Evolutionary conservation across 805 yeast genomes (phyloP).

Genomic region (Schizosaccharomyces osmophilus): DNA sequence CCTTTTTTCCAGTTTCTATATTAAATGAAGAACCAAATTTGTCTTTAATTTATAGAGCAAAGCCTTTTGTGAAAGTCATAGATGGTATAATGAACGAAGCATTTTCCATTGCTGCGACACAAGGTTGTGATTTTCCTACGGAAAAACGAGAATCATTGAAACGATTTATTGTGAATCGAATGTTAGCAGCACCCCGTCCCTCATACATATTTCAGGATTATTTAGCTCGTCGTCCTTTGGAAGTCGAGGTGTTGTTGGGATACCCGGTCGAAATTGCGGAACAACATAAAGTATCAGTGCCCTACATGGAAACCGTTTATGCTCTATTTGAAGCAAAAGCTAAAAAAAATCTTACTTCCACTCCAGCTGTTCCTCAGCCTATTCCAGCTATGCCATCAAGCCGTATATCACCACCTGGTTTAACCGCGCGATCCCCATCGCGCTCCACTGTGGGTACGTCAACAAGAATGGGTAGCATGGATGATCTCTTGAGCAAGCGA

Average conservation of each 20-base stretch:
- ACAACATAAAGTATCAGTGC: slow-evolving; percentile 27
- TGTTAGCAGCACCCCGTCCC: slow-evolving; percentile 38
- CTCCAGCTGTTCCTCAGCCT: neutral
- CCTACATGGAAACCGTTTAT: slow-evolving; percentile 34
- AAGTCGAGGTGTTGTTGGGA: slow-evolving; percentile 48
- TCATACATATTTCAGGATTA: slow-evolving; percentile 16
- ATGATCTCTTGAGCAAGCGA: neutral
- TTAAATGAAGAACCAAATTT: slow-evolving; percentile 9
- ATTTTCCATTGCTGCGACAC: slow-evolving; percentile 1
- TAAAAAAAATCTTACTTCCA: slow-evolving; percentile 2
- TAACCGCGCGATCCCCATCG: neutral
- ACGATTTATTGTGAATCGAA: slow-evolving; percentile 44
- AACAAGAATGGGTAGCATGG: neutral
- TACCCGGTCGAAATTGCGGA: slow-evolving; percentile 31
- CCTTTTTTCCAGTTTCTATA: slow-evolving; percentile 7
- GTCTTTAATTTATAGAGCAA: slow-evolving; percentile 3
- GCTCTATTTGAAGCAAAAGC: slow-evolving; percentile 22
- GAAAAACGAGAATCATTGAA: slow-evolving; percentile 22
- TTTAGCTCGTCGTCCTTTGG: slow-evolving; percentile 26
- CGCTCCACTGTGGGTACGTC: neutral
- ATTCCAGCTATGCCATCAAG: neutral
- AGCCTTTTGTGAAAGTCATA: slow-evolving; percentile 4
- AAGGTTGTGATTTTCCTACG: slow-evolving; percentile 15
- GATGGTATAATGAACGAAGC: slow-evolving; percentile 6
- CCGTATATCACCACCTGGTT: neutral